Evolutionary conservation across 1,284 basidiomycete genomes (phyloP).

Genomic region (Ustilago esculenta): DNA sequence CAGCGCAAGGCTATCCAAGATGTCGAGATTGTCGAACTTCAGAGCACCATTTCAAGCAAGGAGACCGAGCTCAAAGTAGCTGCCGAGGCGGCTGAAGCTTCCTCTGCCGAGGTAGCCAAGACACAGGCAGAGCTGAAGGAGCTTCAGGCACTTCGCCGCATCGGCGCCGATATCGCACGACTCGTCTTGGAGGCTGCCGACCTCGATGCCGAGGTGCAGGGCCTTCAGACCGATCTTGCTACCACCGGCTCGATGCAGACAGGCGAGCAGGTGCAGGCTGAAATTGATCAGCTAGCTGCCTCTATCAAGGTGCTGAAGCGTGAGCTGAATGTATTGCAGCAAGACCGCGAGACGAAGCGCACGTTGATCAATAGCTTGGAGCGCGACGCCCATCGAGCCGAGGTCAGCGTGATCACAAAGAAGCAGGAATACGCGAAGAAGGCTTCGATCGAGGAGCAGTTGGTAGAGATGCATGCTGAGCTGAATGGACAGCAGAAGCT

Average conservation of each 20-base stretch:
- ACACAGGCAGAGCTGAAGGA: conserved; percentile 44
- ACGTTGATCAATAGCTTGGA: conserved; percentile 44
- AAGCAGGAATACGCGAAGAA: conserved; percentile 48
- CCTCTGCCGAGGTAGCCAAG: conserved; percentile 28
- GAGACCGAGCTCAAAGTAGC: conserved; percentile 65
- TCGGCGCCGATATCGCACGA: conserved; percentile 45
- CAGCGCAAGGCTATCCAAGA: conserved; percentile 47
- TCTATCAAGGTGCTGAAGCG: conserved; percentile 53
- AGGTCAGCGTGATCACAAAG: conserved; percentile 68
- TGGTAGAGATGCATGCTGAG: conserved; percentile 71
- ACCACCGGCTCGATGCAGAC: conserved; percentile 53
- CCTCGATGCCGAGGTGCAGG: conserved; percentile 42
- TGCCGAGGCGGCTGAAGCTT: conserved; percentile 60
- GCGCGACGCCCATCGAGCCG: conserved; percentile 43
- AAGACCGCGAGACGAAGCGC: conserved; percentile 50
- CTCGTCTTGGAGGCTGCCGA: conserved; percentile 32
- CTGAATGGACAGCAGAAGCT: conserved; percentile 69
- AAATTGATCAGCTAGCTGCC: conserved; percentile 52
- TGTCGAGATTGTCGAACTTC: conserved; percentile 69
- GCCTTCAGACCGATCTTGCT: conserved; percentile 47
- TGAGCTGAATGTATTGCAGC: conserved; percentile 50
- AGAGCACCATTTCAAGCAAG: conserved; percentile 74
- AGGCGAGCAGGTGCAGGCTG: conserved; percentile 51
- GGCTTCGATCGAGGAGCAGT: conserved; percentile 35
- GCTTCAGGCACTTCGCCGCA: conserved; percentile 37